Evolutionary conservation across 2,329 filamentous ascomycete species (phyloP), one percentile per base, ranked within the genome.

Genomic region (Thermochaetoides dissita): DNA sequence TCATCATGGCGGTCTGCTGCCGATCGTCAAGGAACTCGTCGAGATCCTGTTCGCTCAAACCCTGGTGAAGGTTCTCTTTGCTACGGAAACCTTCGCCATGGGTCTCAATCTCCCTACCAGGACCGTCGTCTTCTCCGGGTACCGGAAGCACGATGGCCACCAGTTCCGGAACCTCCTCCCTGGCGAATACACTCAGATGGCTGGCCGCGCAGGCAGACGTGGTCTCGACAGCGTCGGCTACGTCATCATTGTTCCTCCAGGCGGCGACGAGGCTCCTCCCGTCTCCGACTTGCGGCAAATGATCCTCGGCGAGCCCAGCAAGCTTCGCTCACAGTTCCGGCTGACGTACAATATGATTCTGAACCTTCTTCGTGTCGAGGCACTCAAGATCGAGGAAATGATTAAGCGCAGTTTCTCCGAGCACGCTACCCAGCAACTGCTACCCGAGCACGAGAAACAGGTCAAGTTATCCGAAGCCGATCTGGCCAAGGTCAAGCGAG

Each of bases 291-390:
- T 98, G 42, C 76, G 85, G 45, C 84, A 86, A 56, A 96, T 98
- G 86, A 95, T 98, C 49, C 72, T 96, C 4, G 91, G 91, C 41
- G 84, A 94, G 55, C 89, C 91, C 30, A 94, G 87, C 28, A 96
- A 96, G 63, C 72, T 98, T 38, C 78, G 87, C 37, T 96, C 89
- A 6, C 91, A 98, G 57, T 98, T 98, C 69, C 78, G 91, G 46
- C 69, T 98, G 38, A 98, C 93, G 0, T 98, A 98, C 68, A 98
- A 96, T 63, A 98, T 98, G 91, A 98, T 98, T 46, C 68, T 98
- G 30, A 98, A 96, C 56, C 69, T 98, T 30, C 69, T 98, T 38
- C 81, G 91, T 32, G 91, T 98, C 2, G 91, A 98, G 61, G 91
- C 91, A 2, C 65, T 98, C 50, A 96, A 95, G 66, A 96, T 98